Base-by-base conservation (phyloP, 139 green algal genomes). In the Tetraselmis striata region DNA sequence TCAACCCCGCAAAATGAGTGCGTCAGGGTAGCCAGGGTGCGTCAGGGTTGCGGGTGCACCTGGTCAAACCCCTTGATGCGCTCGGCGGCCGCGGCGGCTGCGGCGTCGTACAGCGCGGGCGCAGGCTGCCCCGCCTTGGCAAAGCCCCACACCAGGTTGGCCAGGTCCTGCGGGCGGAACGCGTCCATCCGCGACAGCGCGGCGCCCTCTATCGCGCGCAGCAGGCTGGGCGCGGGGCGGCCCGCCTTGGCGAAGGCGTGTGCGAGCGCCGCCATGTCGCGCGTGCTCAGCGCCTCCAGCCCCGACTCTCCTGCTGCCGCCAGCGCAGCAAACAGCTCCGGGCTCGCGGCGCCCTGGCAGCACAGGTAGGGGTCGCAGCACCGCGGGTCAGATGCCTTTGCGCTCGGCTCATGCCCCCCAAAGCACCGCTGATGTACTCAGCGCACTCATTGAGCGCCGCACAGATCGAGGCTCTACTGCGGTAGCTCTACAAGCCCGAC, bases 81-180 rank as follows among this genome's bases (percentile, higher is more conserved):
- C 29, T 32, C 24, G 23, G 32, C 23, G 2, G 77, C 77, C 77
- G 31, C 77, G 23, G 24, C 28, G 2, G 77, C 77, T 23, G 31
- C 32, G 2, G 29, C 77, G 2, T 27, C 29, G 29, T 45, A 59
- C 29, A 80, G 29, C 77, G 31, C 29, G 29, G 31, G 31, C 77
- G 77, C 29, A 23, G 31, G 31, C 23, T 80, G 32, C 2, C 77
- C 77, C 28, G 31, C 29, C 77, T 80, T 80, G 24, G 77, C 77
- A n/a, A 45, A 80, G 29, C 29, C 77, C 77, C 77, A 80, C 24
- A 80, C 32, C 77, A 32, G 31, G 77, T 80, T 80, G 2, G 77
- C 27, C 77, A 80, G 29, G 77, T 80, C 77, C 29, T 80, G 77
- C 29, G 77, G 32, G 28, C 32, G 31, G 77, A 80, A 80, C 28